Base-by-base conservation (phyloP, 371 early-diverging fungal genomes). In the Paraphysoderma sedebokerense region DNA sequence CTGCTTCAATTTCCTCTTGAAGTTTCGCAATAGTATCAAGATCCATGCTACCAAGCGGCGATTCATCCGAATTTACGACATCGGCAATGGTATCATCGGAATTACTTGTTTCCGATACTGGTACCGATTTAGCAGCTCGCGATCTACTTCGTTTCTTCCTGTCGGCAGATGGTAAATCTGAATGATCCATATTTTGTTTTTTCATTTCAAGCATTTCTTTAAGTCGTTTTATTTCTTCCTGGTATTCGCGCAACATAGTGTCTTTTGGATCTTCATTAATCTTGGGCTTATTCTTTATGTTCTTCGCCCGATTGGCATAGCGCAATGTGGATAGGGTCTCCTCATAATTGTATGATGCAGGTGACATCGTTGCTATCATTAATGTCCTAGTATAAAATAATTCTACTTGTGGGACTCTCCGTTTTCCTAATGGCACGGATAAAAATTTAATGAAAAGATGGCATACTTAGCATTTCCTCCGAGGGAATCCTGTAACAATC, bases 241-340 rank as follows among this genome's bases (percentile, higher is more conserved):
- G 67, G 20, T 75, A 55, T 57, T 74, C 67, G 22, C 61, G 59
- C 4, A 67, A 49, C 58, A 66, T 59, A 7, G 65, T 65, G 39
- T 65, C 62, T 55, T 63, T 64, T 2, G 66, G 68, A 52, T 68
- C 69, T 38, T 64, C 67, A 46, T 72, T 73, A 53, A 68, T 49
- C 48, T 61, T 55, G 46, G 67, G 66, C 64, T 83, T 86, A 69
- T 85, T 86, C 58, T 75, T 78, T 55, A 87, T 87, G 65, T 77
- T 74, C 57, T 87, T 87, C 6, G 87, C 87, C n/a, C 87, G 66
- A 52, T 84, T 82, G 0, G 91, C 92, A 60, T 90, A 92, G 24
- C 84, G 68, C 30, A 92, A 64, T 0, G 91, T 92, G 30, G 76
- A 74, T 13, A 85, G 56, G 29, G 85, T 83, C 54, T 91, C 92